A percentile compares a stretch with the other conserved stretches of the same genome.
Conservation (phyloP, 2,329 filamentous ascomycete species). For the Emydomyces testavorans region DNA sequence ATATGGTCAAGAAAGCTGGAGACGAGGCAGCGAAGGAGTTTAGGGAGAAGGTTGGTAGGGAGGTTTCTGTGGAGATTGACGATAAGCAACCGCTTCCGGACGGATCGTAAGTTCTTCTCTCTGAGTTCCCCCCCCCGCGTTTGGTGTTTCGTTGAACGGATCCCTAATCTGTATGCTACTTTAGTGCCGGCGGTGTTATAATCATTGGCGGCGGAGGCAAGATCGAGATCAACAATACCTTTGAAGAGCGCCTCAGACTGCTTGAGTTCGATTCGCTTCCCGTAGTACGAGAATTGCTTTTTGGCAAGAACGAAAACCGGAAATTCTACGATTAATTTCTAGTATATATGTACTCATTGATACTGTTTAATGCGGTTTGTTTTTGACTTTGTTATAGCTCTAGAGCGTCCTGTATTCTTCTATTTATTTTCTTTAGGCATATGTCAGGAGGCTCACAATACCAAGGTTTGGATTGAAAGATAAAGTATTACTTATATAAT, state of each 20-base stretch:
- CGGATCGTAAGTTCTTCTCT: constrained; percentile 55
- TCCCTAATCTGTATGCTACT: constrained; percentile 4
- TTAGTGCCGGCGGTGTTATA: constrained; percentile 68
- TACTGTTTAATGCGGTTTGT: not conserved
- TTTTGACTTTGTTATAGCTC: not conserved
- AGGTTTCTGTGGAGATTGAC: constrained; percentile 59
- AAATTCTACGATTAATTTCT: constrained; percentile 72
- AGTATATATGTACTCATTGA: not conserved
- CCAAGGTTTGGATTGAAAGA: not conserved
- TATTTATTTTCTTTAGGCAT: not conserved
- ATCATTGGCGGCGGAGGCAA: constrained; percentile 76
- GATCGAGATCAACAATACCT: constrained; percentile 98
- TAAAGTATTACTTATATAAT: not conserved
- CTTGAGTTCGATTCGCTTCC: constrained; percentile 78
- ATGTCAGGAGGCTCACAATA: not conserved
- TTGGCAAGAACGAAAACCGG: constrained; percentile 89
- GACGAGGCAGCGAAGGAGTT: constrained; percentile 69
- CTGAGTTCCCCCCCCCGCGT: too few species aligned
- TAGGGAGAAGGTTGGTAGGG: constrained; percentile 62
- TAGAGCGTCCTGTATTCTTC: not conserved
- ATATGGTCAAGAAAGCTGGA: constrained; percentile 63
- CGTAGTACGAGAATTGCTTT: constrained; percentile 70
- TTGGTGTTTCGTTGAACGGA: not conserved
- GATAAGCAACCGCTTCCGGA: constrained; percentile 70
- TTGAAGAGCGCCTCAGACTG: constrained; percentile 78